phyloP scores from a whole-genome alignment of 345 rosid genomes.

The Eucalyptus sideroxylon region DNA sequence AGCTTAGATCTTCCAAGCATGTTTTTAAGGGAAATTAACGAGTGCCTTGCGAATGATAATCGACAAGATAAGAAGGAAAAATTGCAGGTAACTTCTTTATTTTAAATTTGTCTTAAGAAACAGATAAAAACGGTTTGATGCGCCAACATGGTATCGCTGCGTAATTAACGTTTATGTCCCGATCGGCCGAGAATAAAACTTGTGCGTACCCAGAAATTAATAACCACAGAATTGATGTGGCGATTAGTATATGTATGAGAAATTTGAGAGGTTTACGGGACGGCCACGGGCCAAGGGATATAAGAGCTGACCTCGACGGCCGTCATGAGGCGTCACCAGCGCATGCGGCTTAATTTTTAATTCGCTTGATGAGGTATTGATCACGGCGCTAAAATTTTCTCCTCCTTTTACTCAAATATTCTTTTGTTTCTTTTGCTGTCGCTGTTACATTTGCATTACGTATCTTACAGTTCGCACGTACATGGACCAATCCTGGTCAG shows the following conservation, averaged over 20 bases:
- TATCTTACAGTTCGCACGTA: background rate
- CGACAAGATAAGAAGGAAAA: background rate
- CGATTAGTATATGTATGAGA: background rate
- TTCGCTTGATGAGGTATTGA: background rate
- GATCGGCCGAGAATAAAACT: background rate
- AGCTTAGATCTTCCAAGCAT: background rate
- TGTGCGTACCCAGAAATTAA: background rate
- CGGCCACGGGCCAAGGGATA: background rate
- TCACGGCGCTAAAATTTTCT: background rate
- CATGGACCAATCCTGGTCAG: background rate
- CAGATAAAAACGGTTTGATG: background rate
- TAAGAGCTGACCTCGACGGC: background rate
- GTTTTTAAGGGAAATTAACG: background rate
- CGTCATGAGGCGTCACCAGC: background rate
- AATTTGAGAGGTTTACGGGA: background rate
- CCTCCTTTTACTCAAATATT: background rate
- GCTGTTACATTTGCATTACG: background rate
- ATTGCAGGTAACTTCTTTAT: background rate
- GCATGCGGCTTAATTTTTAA: background rate
- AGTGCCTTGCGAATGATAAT: background rate
- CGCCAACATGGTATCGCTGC: background rate
- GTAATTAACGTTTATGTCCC: background rate
- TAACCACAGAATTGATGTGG: background rate
- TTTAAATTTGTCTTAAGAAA: background rate
- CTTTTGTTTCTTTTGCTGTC: background rate